These are phyloP conservation scores for Wallacemonas sp. DNA, from an alignment of 208 protist species.

Conservation along the genomic window DNA sequence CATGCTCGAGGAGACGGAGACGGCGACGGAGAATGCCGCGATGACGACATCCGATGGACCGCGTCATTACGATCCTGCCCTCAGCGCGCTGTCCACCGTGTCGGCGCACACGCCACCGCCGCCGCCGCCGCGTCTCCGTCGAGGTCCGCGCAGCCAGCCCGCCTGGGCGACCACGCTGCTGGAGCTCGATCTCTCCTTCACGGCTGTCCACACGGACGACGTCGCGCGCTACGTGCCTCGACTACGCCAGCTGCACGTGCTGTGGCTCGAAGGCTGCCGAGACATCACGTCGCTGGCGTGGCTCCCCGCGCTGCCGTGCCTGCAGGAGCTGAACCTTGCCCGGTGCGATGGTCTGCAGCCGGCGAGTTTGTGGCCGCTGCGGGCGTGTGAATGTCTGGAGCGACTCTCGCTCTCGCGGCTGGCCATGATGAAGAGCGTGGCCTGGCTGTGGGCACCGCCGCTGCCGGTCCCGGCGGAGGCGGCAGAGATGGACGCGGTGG, in stretches of 20 bases:
- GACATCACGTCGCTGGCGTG: conserved; percentile 36
- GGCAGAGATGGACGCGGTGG: no score
- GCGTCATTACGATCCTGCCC: no score
- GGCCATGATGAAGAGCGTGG: conserved; percentile 22
- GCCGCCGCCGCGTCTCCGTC: not conserved
- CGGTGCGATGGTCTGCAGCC: conserved; percentile 32
- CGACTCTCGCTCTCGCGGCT: conserved; percentile 52
- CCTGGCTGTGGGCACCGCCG: conserved; percentile 17
- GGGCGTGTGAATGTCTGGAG: conserved; percentile 31
- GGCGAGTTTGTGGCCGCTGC: conserved; percentile 35
- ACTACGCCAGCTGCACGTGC: conserved; percentile 31
- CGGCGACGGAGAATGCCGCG: no score
- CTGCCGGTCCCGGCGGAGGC: not conserved
- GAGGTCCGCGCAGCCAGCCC: not conserved
- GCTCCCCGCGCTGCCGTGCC: conserved; percentile 25
- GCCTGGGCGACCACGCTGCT: conserved; percentile 42
- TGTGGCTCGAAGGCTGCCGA: conserved; percentile 62
- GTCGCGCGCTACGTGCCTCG: conserved; percentile 41
- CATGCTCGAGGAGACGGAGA: no score
- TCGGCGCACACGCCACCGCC: not conserved
- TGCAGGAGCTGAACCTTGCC: conserved; percentile 51
- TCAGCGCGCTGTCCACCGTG: not conserved
- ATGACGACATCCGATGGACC: no score
- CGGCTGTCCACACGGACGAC: conserved; percentile 37
- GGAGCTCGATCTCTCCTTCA: conserved; percentile 64